Base-by-base conservation (phyloP, 352 stramenopile genomes). In the Globisporangium cystogenes region DNA sequence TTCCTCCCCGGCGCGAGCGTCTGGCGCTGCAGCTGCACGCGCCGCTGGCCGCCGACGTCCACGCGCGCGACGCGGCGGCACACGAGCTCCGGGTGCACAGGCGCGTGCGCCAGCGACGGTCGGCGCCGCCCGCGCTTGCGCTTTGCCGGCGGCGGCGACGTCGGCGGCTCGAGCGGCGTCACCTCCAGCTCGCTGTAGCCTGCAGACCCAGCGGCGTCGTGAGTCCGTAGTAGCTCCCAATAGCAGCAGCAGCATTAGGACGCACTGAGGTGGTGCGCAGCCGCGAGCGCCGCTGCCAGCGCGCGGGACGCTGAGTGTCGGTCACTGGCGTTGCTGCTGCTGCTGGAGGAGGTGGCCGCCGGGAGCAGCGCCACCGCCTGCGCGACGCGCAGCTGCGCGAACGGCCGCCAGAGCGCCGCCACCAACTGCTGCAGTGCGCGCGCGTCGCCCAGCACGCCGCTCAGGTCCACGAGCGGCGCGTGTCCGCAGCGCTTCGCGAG, bases 301-400 rank as follows among this genome's bases (percentile, higher is more conserved):
- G 39, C 39, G 39, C 39, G 18, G 7, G 39, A 11, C 7, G 39
- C 39, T 4, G 12, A 16, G 33, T 39, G 33, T 7, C 33, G 33
- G 1, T 10, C 29, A 5, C 33, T 18, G 33, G 18, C 33, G 33
- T 12, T 18, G 11, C 3, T 7, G 39, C 39, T 8, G n/a, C 1
- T 24, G 15, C 35, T 48, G n/a, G n/a, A n/a, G n/a, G n/a, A n/a
- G 23, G 6, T 35, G 16, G 23, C 23, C 53, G 62, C 45, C 23
- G 64, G 57, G 26, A 71, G 65, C 51, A 81, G 43, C 20, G 70
- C 75, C 18, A 80, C 33, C 23, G 77, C 57, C 40, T 73, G 60
- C 48, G 79, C 68, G 42, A 86, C 60, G 20, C 59, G 56, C 43
- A 68, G 51, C 29, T 65, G 36, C 51, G 65, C 59, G 31, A 86